phyloP scores from a whole-genome alignment of 129 eudicot genomes.

The Flaveria brownii region DNA sequence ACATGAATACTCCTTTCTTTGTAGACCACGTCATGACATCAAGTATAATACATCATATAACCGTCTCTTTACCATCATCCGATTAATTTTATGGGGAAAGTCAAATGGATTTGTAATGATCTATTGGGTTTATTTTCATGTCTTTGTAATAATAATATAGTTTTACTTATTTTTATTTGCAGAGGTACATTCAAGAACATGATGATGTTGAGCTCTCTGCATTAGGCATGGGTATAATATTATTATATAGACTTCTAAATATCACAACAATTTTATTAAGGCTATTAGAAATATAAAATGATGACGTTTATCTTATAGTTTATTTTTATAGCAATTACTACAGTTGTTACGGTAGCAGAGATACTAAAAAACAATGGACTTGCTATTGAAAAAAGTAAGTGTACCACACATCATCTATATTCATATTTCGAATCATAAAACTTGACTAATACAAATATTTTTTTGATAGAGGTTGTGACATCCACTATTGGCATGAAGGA shows the following conservation, averaged over 20 bases:
- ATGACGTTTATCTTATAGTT: neutral
- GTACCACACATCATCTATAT: neutral
- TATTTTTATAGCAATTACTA: conserved; percentile 66
- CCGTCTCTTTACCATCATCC: no score
- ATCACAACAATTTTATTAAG: neutral
- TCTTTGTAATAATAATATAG: neutral
- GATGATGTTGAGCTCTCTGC: conserved; percentile 90
- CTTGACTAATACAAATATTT: neutral
- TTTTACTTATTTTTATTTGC: conserved; percentile 23
- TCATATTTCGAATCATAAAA: neutral
- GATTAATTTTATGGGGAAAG: neutral
- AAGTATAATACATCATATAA: no score
- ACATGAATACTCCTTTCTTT: no score
- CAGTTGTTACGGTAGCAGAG: conserved; percentile 84
- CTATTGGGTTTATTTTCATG: neutral
- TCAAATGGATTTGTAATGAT: neutral
- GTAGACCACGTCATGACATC: no score
- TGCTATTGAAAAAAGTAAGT: conserved; percentile 79
- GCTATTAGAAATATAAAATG: neutral
- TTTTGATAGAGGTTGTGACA: conserved; percentile 63
- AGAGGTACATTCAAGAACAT: conserved; percentile 88
- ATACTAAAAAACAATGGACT: conserved; percentile 83
- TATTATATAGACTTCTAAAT: neutral
- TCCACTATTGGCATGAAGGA: conserved; percentile 90
- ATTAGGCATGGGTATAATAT: conserved; percentile 80